phyloP scores from a whole-genome alignment of 345 rosid species.

The Kernera saxatilis region DNA sequence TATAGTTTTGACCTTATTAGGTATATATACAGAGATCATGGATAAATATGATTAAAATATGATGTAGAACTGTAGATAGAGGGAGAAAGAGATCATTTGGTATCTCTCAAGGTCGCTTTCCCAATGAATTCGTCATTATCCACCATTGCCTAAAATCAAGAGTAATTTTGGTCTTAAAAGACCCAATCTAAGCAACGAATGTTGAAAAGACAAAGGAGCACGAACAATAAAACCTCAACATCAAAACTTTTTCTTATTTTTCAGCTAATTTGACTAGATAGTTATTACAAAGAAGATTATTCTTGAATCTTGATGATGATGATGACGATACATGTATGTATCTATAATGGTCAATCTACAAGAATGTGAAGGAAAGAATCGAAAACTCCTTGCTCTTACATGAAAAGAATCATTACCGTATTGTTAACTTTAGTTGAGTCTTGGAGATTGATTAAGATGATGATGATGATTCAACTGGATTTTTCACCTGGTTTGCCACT shows the following conservation, averaged over 20 bases:
- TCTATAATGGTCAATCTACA: slow-evolving; percentile 10
- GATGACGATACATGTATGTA: background rate
- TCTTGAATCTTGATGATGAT: background rate
- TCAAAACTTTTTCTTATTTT: slow-evolving; percentile 6
- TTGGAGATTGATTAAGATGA: background rate
- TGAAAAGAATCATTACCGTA: slow-evolving; percentile 18
- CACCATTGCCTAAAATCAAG: background rate
- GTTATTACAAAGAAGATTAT: slow-evolving; percentile 2
- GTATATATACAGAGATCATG: background rate
- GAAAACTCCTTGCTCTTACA: slow-evolving; percentile 17
- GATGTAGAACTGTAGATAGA: slow-evolving; percentile 13
- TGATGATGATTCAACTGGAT: slow-evolving; percentile 31
- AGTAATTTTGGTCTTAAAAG: background rate
- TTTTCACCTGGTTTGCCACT: slow-evolving; percentile 28
- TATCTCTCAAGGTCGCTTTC: slow-evolving; percentile 14
- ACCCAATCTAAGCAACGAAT: slow-evolving; percentile 5
- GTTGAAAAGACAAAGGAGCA: slow-evolving; percentile 19
- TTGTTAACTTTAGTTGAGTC: background rate
- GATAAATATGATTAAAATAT: background rate
- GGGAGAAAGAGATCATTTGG: background rate
- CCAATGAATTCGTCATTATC: slow-evolving; percentile 24
- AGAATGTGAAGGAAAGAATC: slow-evolving; percentile 24
- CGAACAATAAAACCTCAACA: background rate
- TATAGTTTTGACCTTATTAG: background rate
- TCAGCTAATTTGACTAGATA: background rate